Base-by-base conservation (phyloP, 495 filamentous ascomycete species). In the Aspergillus leporis region DNA sequence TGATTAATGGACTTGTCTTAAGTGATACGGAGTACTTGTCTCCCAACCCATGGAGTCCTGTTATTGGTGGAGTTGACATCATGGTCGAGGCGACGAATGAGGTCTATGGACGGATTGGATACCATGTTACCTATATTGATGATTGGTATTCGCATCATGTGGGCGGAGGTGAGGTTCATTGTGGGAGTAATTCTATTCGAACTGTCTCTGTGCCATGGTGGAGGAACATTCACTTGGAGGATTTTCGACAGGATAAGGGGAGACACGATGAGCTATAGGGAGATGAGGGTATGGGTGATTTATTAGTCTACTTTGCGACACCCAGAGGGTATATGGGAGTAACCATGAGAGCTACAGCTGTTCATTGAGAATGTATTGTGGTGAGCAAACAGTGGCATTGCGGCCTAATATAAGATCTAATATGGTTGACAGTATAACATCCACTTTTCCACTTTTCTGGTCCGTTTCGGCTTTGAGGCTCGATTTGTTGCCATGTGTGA, bases 1-100 rank as follows among this genome's bases (percentile, higher is more conserved):
- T 34, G 3, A 50, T 60, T 5, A 60, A 60, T 46, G 58, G 58
- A 0, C 23, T 60, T 18, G 51, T 55, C 19, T 14, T 60, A 8
- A 36, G 34, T 6, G 58, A 43, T 2, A 1, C 36, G 2, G 40
- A 54, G n/a, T 60, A 54, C 25, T 34, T 60, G n/a, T n/a, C 38
- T 19, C 58, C 58, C 1, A 48, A 60, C 22, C 58, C 58, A 13
- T 54, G 45, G 28, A 51, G 58, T 18, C 51, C 58, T n/a, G 40
- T 60, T 5, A 31, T 60, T 31, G 51, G 40, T 13, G 58, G 58
- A 3, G 58, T 54, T 3, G 58, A 54, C 34, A 47, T 56, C 10
- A 18, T 47, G 43, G 28, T 47, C 21, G 48, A 23, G 13, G 36
- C 22, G 13, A 36, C 13, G 13, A 36, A 14, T 36, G 13, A 36